phyloP scores from a whole-genome alignment of 768 basidiomycete species.

The Sutorius australiensis region DNA sequence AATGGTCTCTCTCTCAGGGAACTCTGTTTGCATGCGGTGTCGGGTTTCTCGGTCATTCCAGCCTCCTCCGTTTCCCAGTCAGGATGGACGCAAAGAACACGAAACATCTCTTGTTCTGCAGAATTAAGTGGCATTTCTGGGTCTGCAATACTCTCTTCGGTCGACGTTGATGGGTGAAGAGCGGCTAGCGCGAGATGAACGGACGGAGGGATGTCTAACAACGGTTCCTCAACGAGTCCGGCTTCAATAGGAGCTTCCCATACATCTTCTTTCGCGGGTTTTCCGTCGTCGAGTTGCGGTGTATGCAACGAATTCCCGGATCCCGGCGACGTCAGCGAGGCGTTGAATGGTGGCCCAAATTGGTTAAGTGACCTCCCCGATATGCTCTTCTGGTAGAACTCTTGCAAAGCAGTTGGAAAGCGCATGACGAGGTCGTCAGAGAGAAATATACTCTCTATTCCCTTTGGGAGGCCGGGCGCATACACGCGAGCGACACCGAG shows the following conservation, averaged over 20 bases:
- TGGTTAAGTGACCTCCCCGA: slow-evolving; percentile 48
- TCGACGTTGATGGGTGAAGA: slow-evolving; percentile 19
- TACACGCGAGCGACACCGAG: slow-evolving; percentile 51
- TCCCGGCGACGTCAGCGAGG: slow-evolving; percentile 31
- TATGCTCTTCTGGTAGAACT: slow-evolving; percentile 49
- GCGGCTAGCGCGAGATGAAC: slow-evolving; percentile 31
- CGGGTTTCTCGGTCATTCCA: slow-evolving; percentile 7
- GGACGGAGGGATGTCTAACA: slow-evolving; percentile 23
- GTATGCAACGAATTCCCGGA: neutral
- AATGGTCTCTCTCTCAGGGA: slow-evolving; percentile 11
- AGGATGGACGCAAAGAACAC: slow-evolving; percentile 54
- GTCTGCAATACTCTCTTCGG: slow-evolving; percentile 4
- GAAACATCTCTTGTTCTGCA: slow-evolving; percentile 70
- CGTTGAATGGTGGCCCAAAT: slow-evolving; percentile 63
- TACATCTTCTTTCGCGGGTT: slow-evolving; percentile 7
- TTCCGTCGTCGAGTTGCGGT: slow-evolving; percentile 2
- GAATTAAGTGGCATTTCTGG: slow-evolving; percentile 54
- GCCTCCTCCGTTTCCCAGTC: slow-evolving; percentile 46
- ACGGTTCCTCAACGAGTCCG: slow-evolving; percentile 21
- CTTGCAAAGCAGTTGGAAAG: slow-evolving; percentile 60
- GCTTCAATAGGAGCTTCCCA: slow-evolving; percentile 22
- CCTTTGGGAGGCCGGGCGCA: slow-evolving; percentile 22
- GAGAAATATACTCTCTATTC: slow-evolving; percentile 52
- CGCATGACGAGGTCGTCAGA: slow-evolving; percentile 57
- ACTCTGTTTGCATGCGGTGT: neutral